A percentile compares a stretch with the other conserved stretches of the same genome.
These are phyloP conservation scores for Vigna reflexopilosa DNA, from an alignment of 306 rosid species.

Conservation along the genomic window DNA sequence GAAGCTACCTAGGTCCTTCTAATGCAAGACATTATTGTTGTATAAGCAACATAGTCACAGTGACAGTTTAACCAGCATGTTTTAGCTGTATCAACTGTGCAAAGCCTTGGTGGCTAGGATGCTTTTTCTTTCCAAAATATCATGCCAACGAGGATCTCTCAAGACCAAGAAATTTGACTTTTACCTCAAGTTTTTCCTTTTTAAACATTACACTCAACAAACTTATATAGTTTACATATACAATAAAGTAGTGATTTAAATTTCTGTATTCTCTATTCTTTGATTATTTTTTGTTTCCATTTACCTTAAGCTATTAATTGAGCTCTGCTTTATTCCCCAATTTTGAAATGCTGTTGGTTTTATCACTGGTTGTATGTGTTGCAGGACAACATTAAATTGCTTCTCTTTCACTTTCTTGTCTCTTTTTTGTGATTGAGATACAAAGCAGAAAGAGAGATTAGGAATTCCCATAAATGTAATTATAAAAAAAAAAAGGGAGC, in stretches of 20 bases:
- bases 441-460: too few species aligned
- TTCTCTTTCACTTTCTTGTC: not conserved
- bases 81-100: slow-evolving; percentile 20
- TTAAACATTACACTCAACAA: slow-evolving; percentile 30
- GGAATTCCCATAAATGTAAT: too few species aligned
- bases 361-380: not conserved
- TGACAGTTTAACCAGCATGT: slow-evolving; percentile 21
- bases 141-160: slow-evolving; percentile 25
- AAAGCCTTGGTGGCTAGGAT: slow-evolving; percentile 25
- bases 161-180: slow-evolving; percentile 24
- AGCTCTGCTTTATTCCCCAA: not conserved
- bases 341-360: slow-evolving; percentile 14
- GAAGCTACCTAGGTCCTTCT: slow-evolving; percentile 62
- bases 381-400: not conserved
- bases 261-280: not conserved
- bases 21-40: slow-evolving; percentile 12
- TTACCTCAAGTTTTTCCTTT: slow-evolving; percentile 9
- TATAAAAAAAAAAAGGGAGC: too few species aligned
- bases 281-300: not conserved
- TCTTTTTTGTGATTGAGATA: too few species aligned
- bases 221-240: not conserved
- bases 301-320: not conserved
- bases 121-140: not conserved
- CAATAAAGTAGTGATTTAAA: slow-evolving; percentile 25
- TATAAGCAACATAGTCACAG: slow-evolving; percentile 7